phyloP scores from a whole-genome alignment of 228 moss, liverwort and hornwort genomes.

The Sphagnum magellanicum region DNA sequence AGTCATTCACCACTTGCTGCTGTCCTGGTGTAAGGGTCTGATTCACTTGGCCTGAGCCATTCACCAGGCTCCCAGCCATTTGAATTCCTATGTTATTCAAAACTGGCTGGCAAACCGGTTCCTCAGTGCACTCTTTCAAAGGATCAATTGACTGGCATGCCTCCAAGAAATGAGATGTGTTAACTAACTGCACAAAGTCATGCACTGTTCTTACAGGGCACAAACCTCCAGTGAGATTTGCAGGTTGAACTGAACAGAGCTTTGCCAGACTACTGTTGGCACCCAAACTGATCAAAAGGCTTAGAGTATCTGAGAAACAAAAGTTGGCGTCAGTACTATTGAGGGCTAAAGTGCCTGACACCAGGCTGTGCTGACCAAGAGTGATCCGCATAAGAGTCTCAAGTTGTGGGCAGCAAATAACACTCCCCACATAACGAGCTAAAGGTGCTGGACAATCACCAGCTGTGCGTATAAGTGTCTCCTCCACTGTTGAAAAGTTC shows the following conservation, averaged over 20 bases:
- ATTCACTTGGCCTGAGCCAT: conserved; percentile 27
- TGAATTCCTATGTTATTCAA: conserved; percentile 35
- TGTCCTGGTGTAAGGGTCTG: conserved; percentile 26
- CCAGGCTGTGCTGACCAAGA: conserved; percentile 52
- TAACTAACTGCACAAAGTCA: conserved; percentile 35
- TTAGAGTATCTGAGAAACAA: conserved; percentile 56
- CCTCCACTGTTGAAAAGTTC: conserved; percentile 43
- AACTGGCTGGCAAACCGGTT: conserved; percentile 46
- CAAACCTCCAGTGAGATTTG: conserved; percentile 51
- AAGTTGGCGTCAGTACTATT: conserved; percentile 39
- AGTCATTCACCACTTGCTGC: conserved; percentile 44
- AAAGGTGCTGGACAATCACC: conserved; percentile 56
- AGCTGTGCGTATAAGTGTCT: conserved; percentile 50
- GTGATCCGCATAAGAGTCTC: conserved; percentile 57
- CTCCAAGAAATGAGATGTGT: conserved; percentile 38
- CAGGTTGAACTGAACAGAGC: conserved; percentile 56
- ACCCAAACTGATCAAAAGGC: conserved; percentile 54
- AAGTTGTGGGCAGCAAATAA: conserved; percentile 61
- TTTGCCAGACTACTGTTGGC: conserved; percentile 51
- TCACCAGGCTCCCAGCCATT: conserved; percentile 37
- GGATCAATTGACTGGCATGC: conserved; percentile 56
- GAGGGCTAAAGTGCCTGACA: conserved; percentile 44
- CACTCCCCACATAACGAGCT: conserved; percentile 56
- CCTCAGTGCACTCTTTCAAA: conserved; percentile 55
- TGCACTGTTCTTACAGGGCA: conserved; percentile 48